A percentile compares a stretch with the other conserved stretches of the same genome.
Evolutionary conservation across 306 rosid species (phyloP).

Genomic region (Canavalia ensiformis): DNA sequence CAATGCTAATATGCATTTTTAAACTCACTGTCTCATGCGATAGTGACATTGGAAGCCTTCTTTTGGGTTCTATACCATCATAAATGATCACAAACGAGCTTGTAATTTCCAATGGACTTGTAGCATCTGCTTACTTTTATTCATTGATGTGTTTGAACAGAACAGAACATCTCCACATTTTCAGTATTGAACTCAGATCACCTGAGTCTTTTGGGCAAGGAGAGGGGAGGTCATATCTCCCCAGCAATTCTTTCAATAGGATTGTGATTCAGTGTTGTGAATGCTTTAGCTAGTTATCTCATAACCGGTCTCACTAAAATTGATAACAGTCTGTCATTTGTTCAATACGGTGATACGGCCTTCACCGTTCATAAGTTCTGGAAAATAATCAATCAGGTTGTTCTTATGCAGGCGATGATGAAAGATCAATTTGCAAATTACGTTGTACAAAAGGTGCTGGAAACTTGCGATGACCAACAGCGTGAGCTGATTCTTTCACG

Average conservation of each 20-base stretch:
- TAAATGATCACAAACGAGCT: background rate
- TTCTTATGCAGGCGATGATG: slow-evolving; percentile 73
- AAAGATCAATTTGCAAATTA: slow-evolving; percentile 97
- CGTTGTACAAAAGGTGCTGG: slow-evolving; percentile 96
- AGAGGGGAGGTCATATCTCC: background rate
- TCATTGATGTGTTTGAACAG: background rate
- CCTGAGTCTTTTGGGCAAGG: background rate
- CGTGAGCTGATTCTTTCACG: slow-evolving; percentile 94
- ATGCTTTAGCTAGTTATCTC: background rate
- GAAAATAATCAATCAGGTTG: background rate
- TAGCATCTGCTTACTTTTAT: background rate
- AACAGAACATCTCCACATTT: background rate
- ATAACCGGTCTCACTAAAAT: background rate
- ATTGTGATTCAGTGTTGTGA: background rate
- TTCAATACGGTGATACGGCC: background rate
- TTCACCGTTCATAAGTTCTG: background rate
- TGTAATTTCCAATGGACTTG: background rate
- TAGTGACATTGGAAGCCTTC: background rate
- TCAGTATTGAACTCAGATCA: background rate
- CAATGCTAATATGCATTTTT: background rate
- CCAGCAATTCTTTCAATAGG: background rate
- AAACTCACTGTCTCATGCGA: background rate
- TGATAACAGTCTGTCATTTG: background rate
- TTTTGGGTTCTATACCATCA: slow-evolving; percentile 17
- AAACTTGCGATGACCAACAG: slow-evolving; percentile 95